Conservation (phyloP, 768 basidiomycete species). For the Pulveroboletus sp. region DNA sequence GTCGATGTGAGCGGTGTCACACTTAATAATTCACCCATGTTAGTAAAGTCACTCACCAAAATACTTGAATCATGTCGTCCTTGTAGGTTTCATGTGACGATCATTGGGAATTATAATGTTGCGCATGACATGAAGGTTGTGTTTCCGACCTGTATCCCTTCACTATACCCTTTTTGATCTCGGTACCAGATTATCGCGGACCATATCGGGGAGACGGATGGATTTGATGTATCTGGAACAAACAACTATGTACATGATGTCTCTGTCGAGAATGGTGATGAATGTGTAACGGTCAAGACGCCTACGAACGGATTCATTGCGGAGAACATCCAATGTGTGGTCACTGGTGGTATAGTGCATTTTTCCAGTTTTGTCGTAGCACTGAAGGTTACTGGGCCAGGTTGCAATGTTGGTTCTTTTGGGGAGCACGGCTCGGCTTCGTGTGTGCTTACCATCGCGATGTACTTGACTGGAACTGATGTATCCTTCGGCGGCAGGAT, state of each 20-base stretch:
- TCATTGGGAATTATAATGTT: conserved; percentile 8
- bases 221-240: conserved; percentile 24
- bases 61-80: neutral
- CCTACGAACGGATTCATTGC: conserved; percentile 22
- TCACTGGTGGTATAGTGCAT: conserved; percentile 5
- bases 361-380: neutral
- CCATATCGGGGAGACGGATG: conserved; percentile 11
- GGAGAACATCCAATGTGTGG: conserved; percentile 11
- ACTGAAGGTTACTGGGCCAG: neutral
- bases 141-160: neutral
- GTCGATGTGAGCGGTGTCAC: conserved; percentile 14
- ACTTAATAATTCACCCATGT: conserved; percentile 11
- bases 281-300: conserved; percentile 35
- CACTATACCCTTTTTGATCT: neutral
- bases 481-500: neutral
- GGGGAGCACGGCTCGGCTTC: neutral
- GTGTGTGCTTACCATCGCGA: neutral
- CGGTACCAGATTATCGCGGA: conserved; percentile 5
- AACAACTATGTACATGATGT: conserved; percentile 34
- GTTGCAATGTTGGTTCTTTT: conserved; percentile 16
- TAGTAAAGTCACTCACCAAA: too few species aligned
- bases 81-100: conserved; percentile 12
- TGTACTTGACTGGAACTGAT: neutral
- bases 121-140: conserved; percentile 10
- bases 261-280: conserved; percentile 30